A percentile compares a stretch with the other conserved stretches of the same genome.
Evolutionary conservation across 2,329 filamentous ascomycete genomes (phyloP).

Genomic region (Aureobasidium melanogenum): DNA sequence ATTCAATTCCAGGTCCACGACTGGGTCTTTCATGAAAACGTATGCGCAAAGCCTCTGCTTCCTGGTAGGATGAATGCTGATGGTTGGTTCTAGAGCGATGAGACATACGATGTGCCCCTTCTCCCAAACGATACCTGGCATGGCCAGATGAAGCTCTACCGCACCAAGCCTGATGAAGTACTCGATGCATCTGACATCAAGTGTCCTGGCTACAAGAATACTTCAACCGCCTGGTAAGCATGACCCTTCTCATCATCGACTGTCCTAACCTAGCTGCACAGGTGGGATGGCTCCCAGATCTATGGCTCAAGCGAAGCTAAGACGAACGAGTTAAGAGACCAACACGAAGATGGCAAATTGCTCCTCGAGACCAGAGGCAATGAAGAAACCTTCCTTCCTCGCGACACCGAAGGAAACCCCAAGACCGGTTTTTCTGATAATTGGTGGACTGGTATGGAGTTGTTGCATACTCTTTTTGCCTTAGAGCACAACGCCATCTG

Average conservation of each 20-base stretch:
- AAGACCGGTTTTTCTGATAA: constrained; percentile 37
- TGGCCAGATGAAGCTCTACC: constrained; percentile 28
- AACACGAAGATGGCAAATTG: constrained; percentile 10
- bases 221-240: constrained; percentile 1
- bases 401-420: constrained; percentile 30
- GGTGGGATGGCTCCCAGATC: constrained; percentile 42
- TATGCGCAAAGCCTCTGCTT: background rate
- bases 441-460: constrained; percentile 41
- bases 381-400: constrained; percentile 31
- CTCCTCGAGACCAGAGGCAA: constrained; percentile 15
- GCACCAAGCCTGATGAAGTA: constrained; percentile 27
- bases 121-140: constrained; percentile 29
- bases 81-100: background rate
- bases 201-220: constrained; percentile 35
- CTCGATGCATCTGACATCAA: constrained; percentile 30
- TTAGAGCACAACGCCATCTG: constrained; percentile 40
- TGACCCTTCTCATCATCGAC: background rate
- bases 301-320: constrained; percentile 34
- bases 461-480: constrained; percentile 39
- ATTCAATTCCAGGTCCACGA: constrained; percentile 43
- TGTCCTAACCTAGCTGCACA: constrained; percentile 17
- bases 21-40: constrained; percentile 21
- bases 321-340: constrained; percentile 29
- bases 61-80: background rate
- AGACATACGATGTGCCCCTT: constrained; percentile 24